phyloP scores from a whole-genome alignment of 768 basidiomycete genomes.

The Cubamyces sp. region DNA sequence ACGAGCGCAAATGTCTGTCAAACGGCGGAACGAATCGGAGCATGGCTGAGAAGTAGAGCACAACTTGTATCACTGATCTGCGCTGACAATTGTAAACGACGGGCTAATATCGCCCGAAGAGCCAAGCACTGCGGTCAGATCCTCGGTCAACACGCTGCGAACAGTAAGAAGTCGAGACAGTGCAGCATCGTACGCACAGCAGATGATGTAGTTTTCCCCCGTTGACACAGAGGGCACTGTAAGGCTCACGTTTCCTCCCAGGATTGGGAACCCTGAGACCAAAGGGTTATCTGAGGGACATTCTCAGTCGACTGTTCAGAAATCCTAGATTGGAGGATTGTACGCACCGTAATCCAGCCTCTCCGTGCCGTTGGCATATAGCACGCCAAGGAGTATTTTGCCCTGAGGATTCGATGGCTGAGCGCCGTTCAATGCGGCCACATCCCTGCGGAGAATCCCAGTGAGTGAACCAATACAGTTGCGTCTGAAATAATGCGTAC shows the following conservation, averaged over 20 bases:
- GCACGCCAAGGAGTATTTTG: constrained; percentile 47
- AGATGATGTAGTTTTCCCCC: neutral
- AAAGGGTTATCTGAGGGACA: neutral
- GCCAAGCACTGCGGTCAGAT: neutral
- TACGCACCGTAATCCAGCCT: too few species aligned
- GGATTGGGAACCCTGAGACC: neutral
- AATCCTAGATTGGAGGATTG: too few species aligned
- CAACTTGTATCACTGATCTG: neutral
- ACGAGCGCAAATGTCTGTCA: too few species aligned
- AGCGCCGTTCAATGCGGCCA: constrained; percentile 37
- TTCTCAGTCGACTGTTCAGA: too few species aligned
- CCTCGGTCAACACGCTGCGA: too few species aligned
- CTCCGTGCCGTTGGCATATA: too few species aligned
- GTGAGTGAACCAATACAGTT: neutral
- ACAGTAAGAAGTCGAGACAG: neutral
- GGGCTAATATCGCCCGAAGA: neutral
- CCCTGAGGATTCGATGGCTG: constrained; percentile 40
- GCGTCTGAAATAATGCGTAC: constrained; percentile 25
- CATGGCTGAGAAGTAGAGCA: neutral
- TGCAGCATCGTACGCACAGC: neutral
- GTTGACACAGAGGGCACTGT: neutral
- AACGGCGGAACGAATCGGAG: neutral
- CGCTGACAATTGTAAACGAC: neutral
- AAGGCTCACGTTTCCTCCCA: neutral
- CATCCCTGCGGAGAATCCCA: constrained; percentile 22